Evolutionary conservation across 495 filamentous ascomycete genomes (phyloP), one percentile per base, ranked within the genome.

Genomic region (Usnea hakonensis): DNA sequence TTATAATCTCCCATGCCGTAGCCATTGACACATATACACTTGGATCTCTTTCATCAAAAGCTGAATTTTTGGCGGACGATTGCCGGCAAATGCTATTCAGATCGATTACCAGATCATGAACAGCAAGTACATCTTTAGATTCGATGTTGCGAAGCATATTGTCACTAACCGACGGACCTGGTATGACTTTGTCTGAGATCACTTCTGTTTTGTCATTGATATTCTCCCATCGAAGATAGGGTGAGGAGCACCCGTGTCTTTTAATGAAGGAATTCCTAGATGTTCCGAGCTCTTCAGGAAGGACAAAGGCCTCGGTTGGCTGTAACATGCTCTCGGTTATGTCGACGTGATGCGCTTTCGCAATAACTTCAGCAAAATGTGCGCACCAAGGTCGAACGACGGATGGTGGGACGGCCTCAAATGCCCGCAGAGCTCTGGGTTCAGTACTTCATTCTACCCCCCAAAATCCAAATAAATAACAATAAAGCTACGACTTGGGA

Each of bases 351-450:
- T 65, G 58, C 26, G 40, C 58, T 33, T 57, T 56, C 19, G 61
- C 58, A 57, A 65, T 50, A 19, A 38, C 40, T 32, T 65, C 63
- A 11, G 63, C 58, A 23, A 61, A 61, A 40, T 56, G 33, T 10
- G 58, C 63, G 52, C 52, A 53, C 50, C 57, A 65, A 17, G 36
- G 11, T 37, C 63, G 21, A 9, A 54, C 36, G 23, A 61, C 48
- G 19, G 58, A 55, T 3, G 63, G 63, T 43, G 63, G 63, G 14
- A 57, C 63, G 13, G 58, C 43, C 33, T 32, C 32, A 55, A 35
- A 64, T 37, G 36, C 38, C 38, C 19, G 16, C 2, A 19, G 38
- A 17, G 17, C 19, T 41, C 17, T 19, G 38, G 7, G 16, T 14
- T 41, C 17, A 41, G 2, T 41, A 41, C 19, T 2, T 5, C 38